Evolutionary conservation across 345 rosid species (phyloP).

Genomic region (Eucalyptus pauciflora): DNA sequence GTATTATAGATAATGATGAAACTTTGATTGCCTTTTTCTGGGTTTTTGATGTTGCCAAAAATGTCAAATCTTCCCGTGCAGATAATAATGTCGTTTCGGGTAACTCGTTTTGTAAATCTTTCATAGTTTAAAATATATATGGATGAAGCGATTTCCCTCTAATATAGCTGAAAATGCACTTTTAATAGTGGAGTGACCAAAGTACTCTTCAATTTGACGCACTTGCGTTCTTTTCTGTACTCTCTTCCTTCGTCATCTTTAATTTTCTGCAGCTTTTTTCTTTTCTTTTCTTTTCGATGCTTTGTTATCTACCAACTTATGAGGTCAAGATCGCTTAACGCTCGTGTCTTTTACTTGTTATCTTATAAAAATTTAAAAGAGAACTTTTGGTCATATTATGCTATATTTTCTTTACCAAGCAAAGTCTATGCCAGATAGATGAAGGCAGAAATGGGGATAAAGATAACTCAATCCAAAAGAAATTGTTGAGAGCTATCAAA

Average conservation of each 20-base stretch:
- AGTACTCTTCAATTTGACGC: not conserved
- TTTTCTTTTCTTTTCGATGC: not conserved
- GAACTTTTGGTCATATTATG: not conserved
- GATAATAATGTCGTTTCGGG: not conserved
- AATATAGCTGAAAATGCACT: not conserved
- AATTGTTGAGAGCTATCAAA: not conserved
- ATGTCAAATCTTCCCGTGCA: not conserved
- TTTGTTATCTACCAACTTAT: no score
- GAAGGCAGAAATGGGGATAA: not conserved
- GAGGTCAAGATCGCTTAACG: accelerated
- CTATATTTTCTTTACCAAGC: not conserved
- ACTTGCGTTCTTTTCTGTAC: not conserved
- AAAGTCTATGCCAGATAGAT: not conserved
- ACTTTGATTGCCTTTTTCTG: not conserved
- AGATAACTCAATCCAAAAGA: no score
- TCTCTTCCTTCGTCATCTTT: not conserved
- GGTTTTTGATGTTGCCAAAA: not conserved
- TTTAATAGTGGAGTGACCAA: not conserved
- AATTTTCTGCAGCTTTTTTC: not conserved
- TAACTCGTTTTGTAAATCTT: not conserved
- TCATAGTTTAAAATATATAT: not conserved
- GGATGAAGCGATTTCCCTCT: not conserved
- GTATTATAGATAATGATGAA: not conserved
- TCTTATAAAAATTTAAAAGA: not conserved
- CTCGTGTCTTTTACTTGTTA: not conserved